A percentile compares a stretch with the other conserved stretches of the same genome.
phyloP scores from a whole-genome alignment of 805 yeast species.

The Metschnikowia continentalis region DNA sequence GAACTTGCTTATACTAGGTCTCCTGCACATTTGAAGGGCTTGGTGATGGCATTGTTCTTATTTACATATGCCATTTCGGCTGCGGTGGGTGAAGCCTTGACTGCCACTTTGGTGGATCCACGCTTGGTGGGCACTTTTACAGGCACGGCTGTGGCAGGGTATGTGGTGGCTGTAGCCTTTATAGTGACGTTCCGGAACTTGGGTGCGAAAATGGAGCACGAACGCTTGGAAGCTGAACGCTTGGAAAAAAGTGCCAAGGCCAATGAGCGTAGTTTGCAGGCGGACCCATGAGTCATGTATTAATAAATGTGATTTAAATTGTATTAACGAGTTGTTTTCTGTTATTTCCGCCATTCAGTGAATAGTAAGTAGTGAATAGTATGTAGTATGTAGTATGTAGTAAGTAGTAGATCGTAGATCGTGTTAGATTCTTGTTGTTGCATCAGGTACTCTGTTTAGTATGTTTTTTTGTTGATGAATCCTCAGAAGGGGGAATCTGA shows the following conservation, averaged over 20 bases:
- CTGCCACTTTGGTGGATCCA: conserved; percentile 40
- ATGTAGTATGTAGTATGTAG: too few relatives aligned
- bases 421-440: too few relatives aligned
- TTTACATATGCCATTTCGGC: conserved; percentile 46
- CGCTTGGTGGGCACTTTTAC: conserved; percentile 41
- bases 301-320: too few relatives aligned
- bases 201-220: conserved; percentile 38
- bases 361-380: too few relatives aligned
- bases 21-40: conserved; percentile 47
- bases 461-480: too few relatives aligned
- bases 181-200: conserved; percentile 36
- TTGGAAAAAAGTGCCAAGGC: neutral
- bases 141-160: conserved; percentile 36
- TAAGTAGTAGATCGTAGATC: too few relatives aligned
- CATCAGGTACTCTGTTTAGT: too few relatives aligned
- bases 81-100: conserved; percentile 41
- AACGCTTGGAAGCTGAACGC: conserved; percentile 15
- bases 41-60: conserved; percentile 44
- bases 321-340: too few relatives aligned
- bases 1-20: conserved; percentile 53
- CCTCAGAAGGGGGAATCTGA: too few relatives aligned
- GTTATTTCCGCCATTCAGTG: too few relatives aligned
- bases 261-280: too few relatives aligned
- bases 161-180: conserved; percentile 30
- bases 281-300: too few relatives aligned